These are phyloP conservation scores for Dryas alaskensis DNA, from an alignment of 306 rosid genomes.

Conservation along the genomic window DNA sequence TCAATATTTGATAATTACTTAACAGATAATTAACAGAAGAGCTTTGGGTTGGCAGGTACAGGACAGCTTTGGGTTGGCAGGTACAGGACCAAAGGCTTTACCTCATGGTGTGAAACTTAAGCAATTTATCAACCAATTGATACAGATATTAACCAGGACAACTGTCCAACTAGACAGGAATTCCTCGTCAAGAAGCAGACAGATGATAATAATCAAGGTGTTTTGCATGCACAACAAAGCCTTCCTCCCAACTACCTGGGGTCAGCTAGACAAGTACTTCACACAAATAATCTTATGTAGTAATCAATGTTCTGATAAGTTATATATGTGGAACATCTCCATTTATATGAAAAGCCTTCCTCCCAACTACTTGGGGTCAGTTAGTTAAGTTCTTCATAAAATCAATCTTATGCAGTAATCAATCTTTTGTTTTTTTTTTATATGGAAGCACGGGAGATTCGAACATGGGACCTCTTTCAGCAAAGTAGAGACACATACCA, in stretches of 20 bases:
- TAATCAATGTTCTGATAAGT: not conserved
- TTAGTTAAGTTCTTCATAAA: not conserved
- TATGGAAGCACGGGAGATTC: too few relatives aligned
- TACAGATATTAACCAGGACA: not conserved
- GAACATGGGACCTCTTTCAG: too few relatives aligned
- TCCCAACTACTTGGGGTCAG: not conserved
- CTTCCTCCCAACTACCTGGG: not conserved
- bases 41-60: not conserved
- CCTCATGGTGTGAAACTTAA: not conserved
- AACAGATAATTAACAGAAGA: not conserved
- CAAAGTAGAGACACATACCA: too few relatives aligned
- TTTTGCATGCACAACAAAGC: not conserved
- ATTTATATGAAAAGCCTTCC: not conserved
- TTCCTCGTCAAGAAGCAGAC: slow-evolving; percentile 4
- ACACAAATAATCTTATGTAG: not conserved
- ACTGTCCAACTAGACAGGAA: not conserved
- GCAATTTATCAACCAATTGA: not conserved
- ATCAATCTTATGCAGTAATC: not conserved
- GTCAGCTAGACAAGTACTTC: too few relatives aligned
- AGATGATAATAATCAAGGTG: not conserved
- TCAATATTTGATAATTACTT: not conserved
- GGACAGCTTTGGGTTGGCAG: not conserved
- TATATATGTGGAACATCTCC: not conserved
- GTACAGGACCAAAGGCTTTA: not conserved
- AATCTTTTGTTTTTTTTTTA: not conserved